Evolutionary conservation across 1,284 basidiomycete species (phyloP).

Genomic region (Pulveroboletus ridleyi): DNA sequence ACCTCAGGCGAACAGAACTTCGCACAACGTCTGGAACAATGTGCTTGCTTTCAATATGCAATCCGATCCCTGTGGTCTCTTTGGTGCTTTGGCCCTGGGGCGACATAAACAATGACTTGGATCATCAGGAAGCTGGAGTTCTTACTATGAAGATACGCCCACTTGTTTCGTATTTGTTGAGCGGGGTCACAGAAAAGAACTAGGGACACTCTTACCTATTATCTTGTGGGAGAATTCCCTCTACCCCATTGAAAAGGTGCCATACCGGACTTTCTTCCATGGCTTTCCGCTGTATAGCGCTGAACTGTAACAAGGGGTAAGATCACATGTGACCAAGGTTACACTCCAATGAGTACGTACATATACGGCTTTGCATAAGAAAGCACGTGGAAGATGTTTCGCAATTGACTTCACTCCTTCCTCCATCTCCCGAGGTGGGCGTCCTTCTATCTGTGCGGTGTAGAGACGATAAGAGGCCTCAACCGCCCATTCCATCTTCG

Average conservation of each 20-base stretch:
- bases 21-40: background rate
- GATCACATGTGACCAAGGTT: background rate
- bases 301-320: background rate
- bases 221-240: background rate
- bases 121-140: background rate
- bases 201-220: background rate
- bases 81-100: background rate
- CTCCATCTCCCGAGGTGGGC: background rate
- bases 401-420: background rate
- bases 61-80: background rate
- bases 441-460: background rate
- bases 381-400: background rate
- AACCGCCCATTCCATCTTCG: background rate
- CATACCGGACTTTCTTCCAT: background rate
- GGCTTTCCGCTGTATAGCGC: background rate
- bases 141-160: slow-evolving; percentile 1
- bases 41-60: background rate
- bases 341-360: background rate
- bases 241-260: slow-evolving; percentile 1
- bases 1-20: background rate
- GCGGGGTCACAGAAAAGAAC: background rate
- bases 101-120: background rate
- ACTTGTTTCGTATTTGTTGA: background rate
- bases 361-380: background rate
- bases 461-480: background rate